Percentiles rank a stretch among this genome's conserved stretches.
Evolutionary conservation across 2,329 filamentous ascomycete species (phyloP).

Genomic region (Botrytis squamosa): DNA sequence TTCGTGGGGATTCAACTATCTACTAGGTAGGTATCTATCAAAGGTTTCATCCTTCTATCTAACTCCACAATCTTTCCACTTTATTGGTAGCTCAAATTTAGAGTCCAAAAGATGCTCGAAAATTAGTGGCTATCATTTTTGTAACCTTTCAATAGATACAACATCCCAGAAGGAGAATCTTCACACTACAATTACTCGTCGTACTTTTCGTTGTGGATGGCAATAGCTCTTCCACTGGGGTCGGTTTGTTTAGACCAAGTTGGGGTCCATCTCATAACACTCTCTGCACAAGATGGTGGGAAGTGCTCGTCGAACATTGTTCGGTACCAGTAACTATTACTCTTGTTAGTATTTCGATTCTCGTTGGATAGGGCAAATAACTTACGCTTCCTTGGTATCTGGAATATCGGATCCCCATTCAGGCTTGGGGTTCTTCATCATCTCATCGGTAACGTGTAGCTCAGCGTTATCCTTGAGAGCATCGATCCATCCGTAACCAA

Average conservation of each 20-base stretch:
- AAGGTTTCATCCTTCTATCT: conserved; percentile 22
- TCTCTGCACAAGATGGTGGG: conserved; percentile 84
- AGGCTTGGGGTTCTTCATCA: conserved; percentile 96
- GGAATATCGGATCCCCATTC: conserved; percentile 94
- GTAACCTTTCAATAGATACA: conserved; percentile 4
- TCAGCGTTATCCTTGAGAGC: conserved; percentile 93
- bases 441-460: conserved; percentile 86
- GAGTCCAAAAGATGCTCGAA: background rate
- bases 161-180: background rate
- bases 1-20: conserved; percentile 13
- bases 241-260: conserved; percentile 97
- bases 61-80: conserved; percentile 14
- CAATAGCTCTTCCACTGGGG: conserved; percentile 82
- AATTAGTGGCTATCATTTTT: background rate
- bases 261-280: conserved; percentile 94
- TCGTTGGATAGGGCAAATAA: conserved; percentile 28
- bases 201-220: conserved; percentile 75
- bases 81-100: background rate
- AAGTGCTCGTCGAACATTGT: conserved; percentile 99
- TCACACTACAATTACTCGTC: conserved; percentile 40
- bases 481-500: conserved; percentile 99
- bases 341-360: background rate
- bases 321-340: conserved; percentile 85
- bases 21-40: conserved; percentile 7
- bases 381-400: conserved; percentile 92